phyloP scores from a whole-genome alignment of 257 asterid genomes.

The Solanum piurae region DNA sequence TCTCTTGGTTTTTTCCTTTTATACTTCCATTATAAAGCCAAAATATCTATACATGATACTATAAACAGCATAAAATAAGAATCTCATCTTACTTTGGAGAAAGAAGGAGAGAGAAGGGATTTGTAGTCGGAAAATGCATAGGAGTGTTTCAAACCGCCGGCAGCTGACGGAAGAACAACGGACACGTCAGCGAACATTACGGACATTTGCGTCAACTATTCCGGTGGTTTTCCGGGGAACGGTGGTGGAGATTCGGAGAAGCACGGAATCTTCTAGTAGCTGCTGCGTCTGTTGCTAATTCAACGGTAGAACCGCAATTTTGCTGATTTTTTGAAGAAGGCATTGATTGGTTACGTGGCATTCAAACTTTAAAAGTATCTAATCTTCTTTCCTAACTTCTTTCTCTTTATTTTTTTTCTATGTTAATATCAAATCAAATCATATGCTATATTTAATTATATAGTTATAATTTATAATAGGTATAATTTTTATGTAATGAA shows the following conservation, averaged over 20 bases:
- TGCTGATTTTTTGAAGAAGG: background rate
- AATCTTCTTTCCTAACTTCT: background rate
- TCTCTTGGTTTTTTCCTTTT: background rate
- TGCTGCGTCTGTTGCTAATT: background rate
- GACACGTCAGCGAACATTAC: conserved; percentile 44
- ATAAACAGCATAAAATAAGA: background rate
- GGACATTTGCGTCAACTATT: conserved; percentile 33
- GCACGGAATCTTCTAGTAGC: background rate
- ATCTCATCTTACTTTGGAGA: conserved; percentile 36
- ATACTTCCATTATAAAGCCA: background rate
- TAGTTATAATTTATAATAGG: background rate
- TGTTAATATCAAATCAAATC: background rate
- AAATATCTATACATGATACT: background rate
- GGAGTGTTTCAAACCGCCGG: conserved; percentile 34
- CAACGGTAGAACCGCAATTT: background rate
- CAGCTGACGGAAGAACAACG: conserved; percentile 31
- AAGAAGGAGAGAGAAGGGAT: conserved; percentile 20
- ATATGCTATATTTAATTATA: background rate
- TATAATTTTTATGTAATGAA: background rate
- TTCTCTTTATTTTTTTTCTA: background rate
- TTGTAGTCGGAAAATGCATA: conserved; percentile 28
- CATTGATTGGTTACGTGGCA: background rate
- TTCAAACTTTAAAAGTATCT: background rate
- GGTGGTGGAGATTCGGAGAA: background rate
- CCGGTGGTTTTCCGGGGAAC: background rate